These are phyloP conservation scores for Alnus glutinosa DNA, from an alignment of 306 rosid species.

Conservation along the genomic window DNA sequence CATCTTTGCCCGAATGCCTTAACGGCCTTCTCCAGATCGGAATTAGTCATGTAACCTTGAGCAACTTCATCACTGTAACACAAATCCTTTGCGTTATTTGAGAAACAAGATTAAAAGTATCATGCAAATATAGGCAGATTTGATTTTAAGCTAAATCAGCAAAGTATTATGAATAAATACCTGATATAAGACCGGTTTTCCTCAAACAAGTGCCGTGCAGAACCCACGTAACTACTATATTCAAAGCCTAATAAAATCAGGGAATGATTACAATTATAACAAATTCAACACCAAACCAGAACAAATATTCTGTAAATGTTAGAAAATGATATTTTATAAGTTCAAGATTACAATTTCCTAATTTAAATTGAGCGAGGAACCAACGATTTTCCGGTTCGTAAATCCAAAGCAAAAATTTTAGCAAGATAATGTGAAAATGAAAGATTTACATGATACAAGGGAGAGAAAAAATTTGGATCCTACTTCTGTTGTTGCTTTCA, in stretches of 20 bases:
- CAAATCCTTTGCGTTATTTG: neutral
- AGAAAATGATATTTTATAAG: neutral
- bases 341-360: neutral
- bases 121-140: slow-evolving; percentile 13
- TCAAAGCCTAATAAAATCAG: slow-evolving; percentile 38
- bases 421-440: too few relatives aligned
- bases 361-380: neutral
- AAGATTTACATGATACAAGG: too few relatives aligned
- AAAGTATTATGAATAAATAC: slow-evolving; percentile 38
- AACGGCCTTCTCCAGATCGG: slow-evolving; percentile 70
- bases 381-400: neutral
- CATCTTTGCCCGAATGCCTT: slow-evolving; percentile 66
- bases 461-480: neutral
- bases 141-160: neutral
- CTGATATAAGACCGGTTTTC: slow-evolving; percentile 31
- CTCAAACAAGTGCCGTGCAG: slow-evolving; percentile 60
- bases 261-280: slow-evolving; percentile 27
- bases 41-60: slow-evolving; percentile 78
- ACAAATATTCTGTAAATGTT: neutral
- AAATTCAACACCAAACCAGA: neutral
- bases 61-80: slow-evolving; percentile 42
- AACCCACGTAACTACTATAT: slow-evolving; percentile 27
- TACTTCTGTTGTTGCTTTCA: neutral
- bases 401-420: neutral
- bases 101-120: neutral